Evolutionary conservation across 2,329 filamentous ascomycete genomes (phyloP).

Genomic region (Colletotrichum simmondsii): DNA sequence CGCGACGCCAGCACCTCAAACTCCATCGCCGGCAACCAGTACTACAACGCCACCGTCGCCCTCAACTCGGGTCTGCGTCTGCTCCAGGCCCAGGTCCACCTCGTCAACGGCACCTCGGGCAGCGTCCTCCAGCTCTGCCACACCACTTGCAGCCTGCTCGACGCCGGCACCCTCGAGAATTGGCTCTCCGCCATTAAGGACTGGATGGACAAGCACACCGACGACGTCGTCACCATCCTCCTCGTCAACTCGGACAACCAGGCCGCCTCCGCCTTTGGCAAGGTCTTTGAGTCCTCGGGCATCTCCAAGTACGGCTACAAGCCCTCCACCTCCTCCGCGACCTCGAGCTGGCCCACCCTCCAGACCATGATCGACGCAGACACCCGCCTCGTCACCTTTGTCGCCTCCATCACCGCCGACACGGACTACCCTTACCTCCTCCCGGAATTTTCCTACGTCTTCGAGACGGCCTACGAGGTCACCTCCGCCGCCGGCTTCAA

Average conservation of each 20-base stretch:
- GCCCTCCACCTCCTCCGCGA: constrained; percentile 56
- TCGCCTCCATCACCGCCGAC: constrained; percentile 64
- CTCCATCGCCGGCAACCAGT: constrained; percentile 78
- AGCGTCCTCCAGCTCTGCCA: constrained; percentile 74
- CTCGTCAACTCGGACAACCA: constrained; percentile 77
- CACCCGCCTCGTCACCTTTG: constrained; percentile 75
- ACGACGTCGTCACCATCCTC: constrained; percentile 81
- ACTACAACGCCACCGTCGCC: constrained; percentile 76
- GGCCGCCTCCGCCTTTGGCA: constrained; percentile 63
- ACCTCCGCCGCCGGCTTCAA: constrained; percentile 73
- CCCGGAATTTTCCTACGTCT: constrained; percentile 73
- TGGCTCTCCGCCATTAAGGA: constrained; percentile 73
- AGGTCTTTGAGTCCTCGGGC: constrained; percentile 66
- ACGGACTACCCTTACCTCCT: constrained; percentile 66
- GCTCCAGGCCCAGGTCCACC: constrained; percentile 78
- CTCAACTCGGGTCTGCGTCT: constrained; percentile 78
- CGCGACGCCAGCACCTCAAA: constrained; percentile 71
- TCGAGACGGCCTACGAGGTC: constrained; percentile 79
- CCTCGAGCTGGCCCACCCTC: constrained; percentile 76
- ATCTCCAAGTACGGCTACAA: constrained; percentile 71
- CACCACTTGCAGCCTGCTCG: constrained; percentile 72
- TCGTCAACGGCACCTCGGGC: constrained; percentile 56
- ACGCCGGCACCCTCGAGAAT: constrained; percentile 71
- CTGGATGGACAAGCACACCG: constrained; percentile 77
- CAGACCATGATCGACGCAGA: constrained; percentile 72